Percentiles rank a stretch among this genome's conserved stretches.
Conservation (phyloP, 2,329 filamentous ascomycete genomes). For the Monosporascus sp. region DNA sequence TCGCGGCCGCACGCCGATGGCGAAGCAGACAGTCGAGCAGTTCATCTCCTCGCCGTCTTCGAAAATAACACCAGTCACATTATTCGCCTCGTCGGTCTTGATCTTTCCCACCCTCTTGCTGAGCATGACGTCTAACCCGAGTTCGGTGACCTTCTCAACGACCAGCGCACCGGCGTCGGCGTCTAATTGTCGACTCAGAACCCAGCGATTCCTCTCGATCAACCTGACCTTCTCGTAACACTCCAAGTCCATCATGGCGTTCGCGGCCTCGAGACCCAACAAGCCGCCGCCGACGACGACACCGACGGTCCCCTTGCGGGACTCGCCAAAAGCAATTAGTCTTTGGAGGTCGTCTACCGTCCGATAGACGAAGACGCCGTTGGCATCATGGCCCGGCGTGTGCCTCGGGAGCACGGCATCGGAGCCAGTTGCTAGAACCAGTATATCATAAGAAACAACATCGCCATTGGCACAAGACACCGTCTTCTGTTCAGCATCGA, state of each 20-base stretch:
- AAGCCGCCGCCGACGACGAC: slow-evolving; percentile 80
- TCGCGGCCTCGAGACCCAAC: slow-evolving; percentile 81
- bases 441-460: slow-evolving; percentile 67
- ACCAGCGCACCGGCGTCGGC: slow-evolving; percentile 76
- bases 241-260: slow-evolving; percentile 83
- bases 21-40: slow-evolving; percentile 81
- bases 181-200: slow-evolving; percentile 77
- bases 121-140: slow-evolving; percentile 78
- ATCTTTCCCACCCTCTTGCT: slow-evolving; percentile 69
- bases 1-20: slow-evolving; percentile 76
- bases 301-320: slow-evolving; percentile 62
- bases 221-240: slow-evolving; percentile 69
- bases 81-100: slow-evolving; percentile 59
- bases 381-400: slow-evolving; percentile 72
- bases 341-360: slow-evolving; percentile 76
- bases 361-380: slow-evolving; percentile 83
- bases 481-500: slow-evolving; percentile 57
- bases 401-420: slow-evolving; percentile 68
- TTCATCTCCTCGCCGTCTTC: slow-evolving; percentile 74
- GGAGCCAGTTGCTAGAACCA: slow-evolving; percentile 82
- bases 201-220: slow-evolving; percentile 78
- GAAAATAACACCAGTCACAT: slow-evolving; percentile 68
- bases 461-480: slow-evolving; percentile 67
- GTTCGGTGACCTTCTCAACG: slow-evolving; percentile 69
- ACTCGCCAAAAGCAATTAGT: slow-evolving; percentile 67